phyloP scores from a whole-genome alignment of 2,329 filamentous ascomycete species.

The Sporothrix euskadiensis region DNA sequence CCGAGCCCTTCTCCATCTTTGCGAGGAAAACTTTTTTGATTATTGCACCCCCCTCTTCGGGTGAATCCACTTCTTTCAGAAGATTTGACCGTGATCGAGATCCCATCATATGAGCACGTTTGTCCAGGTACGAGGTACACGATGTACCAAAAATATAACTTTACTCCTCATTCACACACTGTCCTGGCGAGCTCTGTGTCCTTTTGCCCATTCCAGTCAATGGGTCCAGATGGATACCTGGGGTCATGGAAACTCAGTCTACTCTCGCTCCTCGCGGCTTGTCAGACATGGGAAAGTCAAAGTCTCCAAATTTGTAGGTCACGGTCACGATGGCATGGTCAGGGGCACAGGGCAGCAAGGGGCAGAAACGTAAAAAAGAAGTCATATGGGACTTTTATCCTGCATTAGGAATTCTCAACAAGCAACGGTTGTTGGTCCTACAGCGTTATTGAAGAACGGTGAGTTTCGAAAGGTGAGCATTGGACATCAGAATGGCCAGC shows the following conservation, averaged over 20 bases:
- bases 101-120: slow-evolving; percentile 6
- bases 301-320: background rate
- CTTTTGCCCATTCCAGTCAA: background rate
- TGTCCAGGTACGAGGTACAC: background rate
- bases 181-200: background rate
- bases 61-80: slow-evolving; percentile 2
- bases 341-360: background rate
- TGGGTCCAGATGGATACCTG: background rate
- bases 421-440: background rate
- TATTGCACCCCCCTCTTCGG: background rate
- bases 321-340: background rate
- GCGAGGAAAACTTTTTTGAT: background rate
- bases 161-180: background rate
- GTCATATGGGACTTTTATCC: background rate
- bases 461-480: slow-evolving; percentile 5
- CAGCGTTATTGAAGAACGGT: background rate
- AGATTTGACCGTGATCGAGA: background rate
- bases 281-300: background rate
- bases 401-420: slow-evolving; percentile 1
- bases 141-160: background rate
- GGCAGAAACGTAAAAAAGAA: background rate
- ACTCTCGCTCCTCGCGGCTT: background rate
- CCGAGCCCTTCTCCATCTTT: background rate
- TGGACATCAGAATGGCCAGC: background rate
- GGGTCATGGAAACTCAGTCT: background rate